Evolutionary conservation across 2,329 filamentous ascomycete species (phyloP).

Genomic region (Penicillium aurantiogriseum): DNA sequence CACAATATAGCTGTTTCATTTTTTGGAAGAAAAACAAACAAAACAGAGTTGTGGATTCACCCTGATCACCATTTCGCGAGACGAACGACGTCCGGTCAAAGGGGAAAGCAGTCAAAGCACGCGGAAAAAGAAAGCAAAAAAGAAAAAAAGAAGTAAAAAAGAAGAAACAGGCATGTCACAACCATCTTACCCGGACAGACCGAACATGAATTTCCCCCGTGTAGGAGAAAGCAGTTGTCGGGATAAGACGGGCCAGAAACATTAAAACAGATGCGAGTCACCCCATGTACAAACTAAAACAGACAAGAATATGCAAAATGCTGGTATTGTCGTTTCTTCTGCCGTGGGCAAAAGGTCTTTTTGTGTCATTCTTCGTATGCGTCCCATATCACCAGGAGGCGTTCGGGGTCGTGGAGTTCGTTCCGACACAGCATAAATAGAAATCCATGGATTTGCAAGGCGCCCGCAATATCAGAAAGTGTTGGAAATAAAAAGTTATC

Average conservation of each 20-base stretch:
- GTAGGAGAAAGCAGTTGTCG: constrained; percentile 5
- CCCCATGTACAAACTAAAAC: constrained; percentile 37
- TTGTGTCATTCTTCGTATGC: constrained; percentile 39
- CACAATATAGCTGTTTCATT: constrained; percentile 2
- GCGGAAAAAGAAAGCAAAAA: constrained; percentile 13
- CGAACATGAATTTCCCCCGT: constrained; percentile 9
- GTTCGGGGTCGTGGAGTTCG: constrained; percentile 28
- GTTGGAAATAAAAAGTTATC: constrained; percentile 16
- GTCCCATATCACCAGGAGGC: constrained; percentile 29
- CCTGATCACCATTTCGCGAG: constrained; percentile 11
- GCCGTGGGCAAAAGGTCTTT: constrained; percentile 32
- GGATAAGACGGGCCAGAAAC: constrained; percentile 18
- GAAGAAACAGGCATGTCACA: constrained; percentile 17
- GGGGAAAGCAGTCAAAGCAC: constrained; percentile 12
- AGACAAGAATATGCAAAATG: constrained; percentile 38
- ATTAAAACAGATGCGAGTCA: constrained; percentile 34
- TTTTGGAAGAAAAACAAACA: background rate
- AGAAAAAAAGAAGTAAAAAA: constrained; percentile 15
- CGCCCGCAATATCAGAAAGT: constrained; percentile 22
- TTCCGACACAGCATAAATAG: constrained; percentile 24
- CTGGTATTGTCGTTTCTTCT: constrained; percentile 39
- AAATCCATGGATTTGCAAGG: constrained; percentile 29
- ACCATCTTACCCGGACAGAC: constrained; percentile 11
- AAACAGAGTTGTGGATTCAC: constrained; percentile 1
- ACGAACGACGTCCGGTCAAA: constrained; percentile 10